phyloP scores from a whole-genome alignment of 2,329 filamentous ascomycete species.

The Colletotrichum neosansevieriae region DNA sequence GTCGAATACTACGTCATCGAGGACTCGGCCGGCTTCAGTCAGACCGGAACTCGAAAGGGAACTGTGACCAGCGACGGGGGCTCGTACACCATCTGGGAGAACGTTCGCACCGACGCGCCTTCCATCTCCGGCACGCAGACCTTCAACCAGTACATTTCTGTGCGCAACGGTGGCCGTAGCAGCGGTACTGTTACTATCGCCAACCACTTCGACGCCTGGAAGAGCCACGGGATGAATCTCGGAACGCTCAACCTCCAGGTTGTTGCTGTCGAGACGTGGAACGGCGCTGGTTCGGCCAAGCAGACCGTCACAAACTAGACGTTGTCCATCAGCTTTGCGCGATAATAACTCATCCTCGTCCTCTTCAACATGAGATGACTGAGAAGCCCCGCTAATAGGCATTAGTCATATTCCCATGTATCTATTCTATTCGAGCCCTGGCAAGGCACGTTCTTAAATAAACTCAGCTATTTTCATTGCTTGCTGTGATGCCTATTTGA shows the following conservation, averaged over 20 bases:
- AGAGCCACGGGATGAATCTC: slow-evolving; percentile 57
- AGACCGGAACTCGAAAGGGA: slow-evolving; percentile 48
- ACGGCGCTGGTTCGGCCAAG: slow-evolving; percentile 39
- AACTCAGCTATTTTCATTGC: too few relatives aligned
- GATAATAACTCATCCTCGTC: too few relatives aligned
- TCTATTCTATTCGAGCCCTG: too few relatives aligned
- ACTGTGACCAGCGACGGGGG: slow-evolving; percentile 49
- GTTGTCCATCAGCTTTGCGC: background rate
- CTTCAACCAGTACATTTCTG: slow-evolving; percentile 64
- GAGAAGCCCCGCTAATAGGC: too few relatives aligned
- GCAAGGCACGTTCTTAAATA: too few relatives aligned
- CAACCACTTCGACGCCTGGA: slow-evolving; percentile 67
- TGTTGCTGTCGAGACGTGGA: slow-evolving; percentile 62
- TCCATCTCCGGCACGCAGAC: slow-evolving; percentile 60
- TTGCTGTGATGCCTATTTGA: too few relatives aligned
- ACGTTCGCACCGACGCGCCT: slow-evolving; percentile 55
- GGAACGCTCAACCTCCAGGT: slow-evolving; percentile 65
- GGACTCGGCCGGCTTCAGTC: slow-evolving; percentile 22
- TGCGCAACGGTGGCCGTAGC: slow-evolving; percentile 47
- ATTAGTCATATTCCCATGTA: too few relatives aligned
- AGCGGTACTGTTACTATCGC: slow-evolving; percentile 61
- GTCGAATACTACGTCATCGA: slow-evolving; percentile 72
- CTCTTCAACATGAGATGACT: too few relatives aligned
- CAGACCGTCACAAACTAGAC: slow-evolving; percentile 14
- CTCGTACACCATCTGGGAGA: slow-evolving; percentile 51